Base-by-base conservation (phyloP, 208 protist genomes). In the Leishmania amazonensis region DNA sequence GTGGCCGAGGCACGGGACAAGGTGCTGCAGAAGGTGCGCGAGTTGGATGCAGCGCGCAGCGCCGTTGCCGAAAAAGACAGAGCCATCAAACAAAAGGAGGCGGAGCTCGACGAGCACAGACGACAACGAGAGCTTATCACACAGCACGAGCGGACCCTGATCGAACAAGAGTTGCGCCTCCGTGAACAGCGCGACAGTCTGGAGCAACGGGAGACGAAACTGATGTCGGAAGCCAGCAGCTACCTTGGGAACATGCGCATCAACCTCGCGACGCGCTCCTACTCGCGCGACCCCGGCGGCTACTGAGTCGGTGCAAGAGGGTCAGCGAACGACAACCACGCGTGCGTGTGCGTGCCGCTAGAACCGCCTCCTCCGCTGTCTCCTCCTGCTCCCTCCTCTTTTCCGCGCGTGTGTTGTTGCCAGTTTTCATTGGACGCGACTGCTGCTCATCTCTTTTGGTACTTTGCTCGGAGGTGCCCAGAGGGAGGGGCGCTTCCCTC, bases 101-200 rank as follows among this genome's bases (percentile, higher is more conserved):
- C 79, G 40, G 95, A 96, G 73, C 88, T 98, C 17, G 86, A 89
- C 5, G 95, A 98, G 58, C 93, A 98, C 78, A 87, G 88, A 6
- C 89, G 88, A 28, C 92, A 98, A 81, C 88, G 96, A 8, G 89
- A 97, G 68, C 88, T 95, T 40, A 91, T 96, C 72, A 93, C 93
- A 2, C 93, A 97, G 85, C 93, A 97, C 73, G 96, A 98, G 76
- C 91, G 93, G 2, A 88, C 93, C 2, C 88, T 98, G 13, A 95
- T 98, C 78, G 96, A 98, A 74, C 94, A 97, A 81, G 96, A 98
- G 78, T 83, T 98, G 76, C 94, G 96, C 1, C 83, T 98, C 60
- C 86, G 94, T 15, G 93, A 97, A 84, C 94, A 97, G 87, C 84
- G 96, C 15, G 94, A 98, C 78, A 97, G 88, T 80, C 79, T 98